Conservation (phyloP, 1,284 basidiomycete species). For the Exsudoporus floridanus region DNA sequence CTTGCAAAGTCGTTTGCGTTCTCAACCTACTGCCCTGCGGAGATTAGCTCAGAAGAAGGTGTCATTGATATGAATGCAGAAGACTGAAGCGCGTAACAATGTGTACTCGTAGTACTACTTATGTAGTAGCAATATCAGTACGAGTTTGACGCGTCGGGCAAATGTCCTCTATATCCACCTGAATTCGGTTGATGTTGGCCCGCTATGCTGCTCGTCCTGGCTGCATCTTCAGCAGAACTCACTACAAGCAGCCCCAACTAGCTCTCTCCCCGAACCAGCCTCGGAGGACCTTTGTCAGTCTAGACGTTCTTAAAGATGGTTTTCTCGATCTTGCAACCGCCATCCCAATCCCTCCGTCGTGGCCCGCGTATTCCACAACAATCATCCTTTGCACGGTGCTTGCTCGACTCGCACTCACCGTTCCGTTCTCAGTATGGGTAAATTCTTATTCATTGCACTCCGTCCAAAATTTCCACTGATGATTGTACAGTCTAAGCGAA, state of each 20-base stretch:
- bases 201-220: constrained; percentile 15
- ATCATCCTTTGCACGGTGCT: constrained; percentile 74
- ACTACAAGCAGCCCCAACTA: constrained; percentile 4
- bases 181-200: constrained; percentile 25
- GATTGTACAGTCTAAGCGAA: constrained; percentile 53
- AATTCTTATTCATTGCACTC: constrained; percentile 26
- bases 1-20: constrained; percentile 78
- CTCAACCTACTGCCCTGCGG: constrained; percentile 85
- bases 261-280: constrained; percentile 1
- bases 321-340: constrained; percentile 67
- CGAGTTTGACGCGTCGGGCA: background rate
- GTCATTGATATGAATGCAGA: constrained; percentile 39
- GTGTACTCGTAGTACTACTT: background rate
- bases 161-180: background rate
- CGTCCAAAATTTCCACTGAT: constrained; percentile 13
- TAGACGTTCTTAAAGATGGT: constrained; percentile 46
- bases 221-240: constrained; percentile 7
- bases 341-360: constrained; percentile 62
- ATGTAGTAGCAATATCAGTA: background rate
- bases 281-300: constrained; percentile 38
- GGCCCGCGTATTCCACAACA: constrained; percentile 72
- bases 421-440: constrained; percentile 84
- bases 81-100: constrained; percentile 19
- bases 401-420: constrained; percentile 61
- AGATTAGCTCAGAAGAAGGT: constrained; percentile 73